Percentiles rank a stretch among this genome's conserved stretches.
phyloP scores from a whole-genome alignment of 257 asterid genomes.

The Salvia hispanica region DNA sequence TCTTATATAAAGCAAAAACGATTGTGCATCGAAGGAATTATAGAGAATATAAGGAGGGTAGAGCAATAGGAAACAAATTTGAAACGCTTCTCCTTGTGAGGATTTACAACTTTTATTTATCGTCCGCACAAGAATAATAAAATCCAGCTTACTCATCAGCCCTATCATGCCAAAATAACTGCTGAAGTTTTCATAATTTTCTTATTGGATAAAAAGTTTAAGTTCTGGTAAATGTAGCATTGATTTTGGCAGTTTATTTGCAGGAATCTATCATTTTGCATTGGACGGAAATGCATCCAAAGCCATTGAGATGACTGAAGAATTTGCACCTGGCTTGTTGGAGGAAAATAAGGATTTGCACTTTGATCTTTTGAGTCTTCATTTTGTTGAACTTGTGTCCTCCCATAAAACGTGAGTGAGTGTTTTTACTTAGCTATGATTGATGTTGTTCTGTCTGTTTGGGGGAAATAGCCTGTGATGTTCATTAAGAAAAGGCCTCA shows the following conservation, averaged over 20 bases:
- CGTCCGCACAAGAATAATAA: background rate
- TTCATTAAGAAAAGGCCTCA: background rate
- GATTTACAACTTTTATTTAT: background rate
- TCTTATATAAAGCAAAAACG: background rate
- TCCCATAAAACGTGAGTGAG: conserved; percentile 66
- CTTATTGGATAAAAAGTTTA: conserved; percentile 20
- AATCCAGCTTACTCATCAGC: background rate
- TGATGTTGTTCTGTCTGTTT: background rate
- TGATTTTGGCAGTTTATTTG: conserved; percentile 32
- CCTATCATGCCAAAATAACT: conserved; percentile 15
- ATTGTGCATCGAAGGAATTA: background rate
- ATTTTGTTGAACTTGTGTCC: conserved; percentile 74
- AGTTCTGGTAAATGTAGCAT: conserved; percentile 17
- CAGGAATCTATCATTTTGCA: conserved; percentile 70
- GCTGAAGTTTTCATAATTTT: background rate
- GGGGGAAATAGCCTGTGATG: background rate
- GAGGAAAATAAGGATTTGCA: conserved; percentile 77
- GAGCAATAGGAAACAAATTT: background rate
- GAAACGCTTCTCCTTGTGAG: conserved; percentile 1
- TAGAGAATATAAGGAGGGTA: conserved; percentile 2
- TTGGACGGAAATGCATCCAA: conserved; percentile 64
- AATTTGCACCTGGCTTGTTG: conserved; percentile 68
- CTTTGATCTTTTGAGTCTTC: conserved; percentile 90
- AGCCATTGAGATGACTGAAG: conserved; percentile 85
- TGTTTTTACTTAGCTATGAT: conserved; percentile 6